Evolutionary conservation across 2,329 filamentous ascomycete species (phyloP), one percentile per base, ranked within the genome.

Genomic region (Chrysoporthe austroafricana): DNA sequence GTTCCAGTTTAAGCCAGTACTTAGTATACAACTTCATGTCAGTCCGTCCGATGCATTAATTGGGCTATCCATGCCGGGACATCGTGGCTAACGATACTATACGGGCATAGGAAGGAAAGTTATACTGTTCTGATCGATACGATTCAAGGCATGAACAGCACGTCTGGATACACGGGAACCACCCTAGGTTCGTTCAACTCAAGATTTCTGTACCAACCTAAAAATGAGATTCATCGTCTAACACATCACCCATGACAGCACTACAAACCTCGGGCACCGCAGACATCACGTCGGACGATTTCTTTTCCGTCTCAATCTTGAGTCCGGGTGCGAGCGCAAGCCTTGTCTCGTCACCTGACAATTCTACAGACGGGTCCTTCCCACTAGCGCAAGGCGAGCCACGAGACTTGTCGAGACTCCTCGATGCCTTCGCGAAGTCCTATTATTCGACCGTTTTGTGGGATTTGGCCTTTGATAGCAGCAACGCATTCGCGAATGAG

Each of bases 371-470:
- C 13, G 52, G 4, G 4, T 14, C 63, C 3, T 68, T 68, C 16
- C 43, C 66, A 2, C 34, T 68, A 5, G 63, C 63, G 5, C 48
- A 68, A 14, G 66, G 32, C 4, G 44, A 62, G 11, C 66, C 63
- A 2, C 42, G 14, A 13, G 56, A 65, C 14, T 2, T 68, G 11
- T 48, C 58, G 2, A 50, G 43, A 21, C 66, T 68, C 5, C 26
- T 68, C 2, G 66, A 68, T 9, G 63, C 39, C 4, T 68, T 68
- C 36, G 66, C 59, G 1, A 68, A 68, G 11, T 66, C 66, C 6
- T 68, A 68, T 14, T 68, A 66, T 7, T 68, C 63, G 13, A n/a
- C 54, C 4, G 63, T 66, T 43, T 66, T 68, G 63, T 68, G 66
- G 66, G 66, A 66, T 26, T 54, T 68, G 6, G 36, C 61, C 43